Percentiles rank a stretch among this genome's conserved stretches.
Evolutionary conservation across 1,139 yeast species (phyloP).

Genomic region (Scheffersomyces titani): DNA sequence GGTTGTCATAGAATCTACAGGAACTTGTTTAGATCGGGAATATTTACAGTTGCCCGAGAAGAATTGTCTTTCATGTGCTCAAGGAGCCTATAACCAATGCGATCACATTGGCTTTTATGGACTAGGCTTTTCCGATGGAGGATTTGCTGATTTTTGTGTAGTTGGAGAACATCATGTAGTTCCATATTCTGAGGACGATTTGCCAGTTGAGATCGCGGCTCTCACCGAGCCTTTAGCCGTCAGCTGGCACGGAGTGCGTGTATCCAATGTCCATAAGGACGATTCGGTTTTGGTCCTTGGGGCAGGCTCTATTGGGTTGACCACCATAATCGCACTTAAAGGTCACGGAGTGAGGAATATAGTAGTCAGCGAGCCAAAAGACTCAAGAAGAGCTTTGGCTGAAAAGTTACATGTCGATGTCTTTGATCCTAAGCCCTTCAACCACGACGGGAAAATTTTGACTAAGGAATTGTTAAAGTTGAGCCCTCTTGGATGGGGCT

Average conservation of each 20-base stretch:
- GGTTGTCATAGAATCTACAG: conserved; percentile 54
- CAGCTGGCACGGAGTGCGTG: conserved; percentile 49
- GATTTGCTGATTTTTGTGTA: conserved; percentile 44
- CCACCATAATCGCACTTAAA: conserved; percentile 55
- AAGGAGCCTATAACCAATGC: conserved; percentile 51
- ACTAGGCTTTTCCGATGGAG: conserved; percentile 47
- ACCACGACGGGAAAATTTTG: conserved; percentile 32
- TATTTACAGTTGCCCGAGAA: conserved; percentile 22
- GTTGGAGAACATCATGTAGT: conserved; percentile 37
- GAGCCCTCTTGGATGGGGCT: conserved; percentile 54
- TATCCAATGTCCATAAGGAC: conserved; percentile 41
- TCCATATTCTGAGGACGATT: conserved; percentile 28
- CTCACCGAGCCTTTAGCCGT: conserved; percentile 47
- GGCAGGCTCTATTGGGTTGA: conserved; percentile 65
- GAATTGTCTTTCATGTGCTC: conserved; percentile 43
- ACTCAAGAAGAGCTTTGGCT: conserved; percentile 55
- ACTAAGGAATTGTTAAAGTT: conserved; percentile 32
- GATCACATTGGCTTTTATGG: conserved; percentile 44
- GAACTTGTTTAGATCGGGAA: conserved; percentile 46
- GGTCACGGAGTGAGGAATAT: conserved; percentile 56
- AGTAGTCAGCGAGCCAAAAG: conserved; percentile 63
- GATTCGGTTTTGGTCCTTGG: conserved; percentile 56
- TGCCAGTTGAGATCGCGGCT: conserved; percentile 50
- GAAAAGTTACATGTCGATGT: conserved; percentile 48
- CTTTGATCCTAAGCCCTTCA: conserved; percentile 42